Evolutionary conservation across 495 filamentous ascomycete genomes (phyloP), one percentile per base, ranked within the genome.

Genomic region (Cetradonia linearis): DNA sequence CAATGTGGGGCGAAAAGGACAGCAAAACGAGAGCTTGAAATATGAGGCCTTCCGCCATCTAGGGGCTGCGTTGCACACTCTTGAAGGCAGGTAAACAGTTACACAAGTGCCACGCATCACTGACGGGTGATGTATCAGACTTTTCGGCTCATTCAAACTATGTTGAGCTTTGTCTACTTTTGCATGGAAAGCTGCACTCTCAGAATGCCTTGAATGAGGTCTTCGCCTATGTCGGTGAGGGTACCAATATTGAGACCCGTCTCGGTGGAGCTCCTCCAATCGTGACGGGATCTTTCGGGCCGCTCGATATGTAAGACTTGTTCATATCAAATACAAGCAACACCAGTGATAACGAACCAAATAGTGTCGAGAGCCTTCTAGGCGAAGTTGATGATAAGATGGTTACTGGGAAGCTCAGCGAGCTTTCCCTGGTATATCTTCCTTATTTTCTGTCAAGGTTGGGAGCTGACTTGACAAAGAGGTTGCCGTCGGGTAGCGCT

Each of bases 101-200:
- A n/a, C 10, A 0, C 13, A 16, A 7, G 6, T 25, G 31, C 10
- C 5, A 56, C 25, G n/a, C n/a, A n/a, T 37, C 23, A 23, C 13
- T 27, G n/a, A 42, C 13, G n/a, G 13, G 11, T 30, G 18, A 36
- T 16, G 33, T 6, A 14, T 11, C 31, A 56, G 53, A 36, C 30
- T 56, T 56, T 18, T 28, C 53, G 20, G 53, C 53, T 33, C 53
- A 56, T 30, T 56, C 54, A 3, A 38, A 56, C 54, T 40, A 56
- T 28, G 54, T 56, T 18, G 31, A 56, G 31, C 25, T 56, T 8
- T 37, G 34, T 23, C 54, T 56, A 20, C 54, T 23, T 27, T 33
- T 37, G 37, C 13, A 25, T 34, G 54, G 54, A 27, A 23, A 38
- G 31, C 27, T 23, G 8, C 16, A 50, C 13, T 25, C 27, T 50